Conservation (phyloP, 257 asterid species). For the Solanum medicagineum region DNA sequence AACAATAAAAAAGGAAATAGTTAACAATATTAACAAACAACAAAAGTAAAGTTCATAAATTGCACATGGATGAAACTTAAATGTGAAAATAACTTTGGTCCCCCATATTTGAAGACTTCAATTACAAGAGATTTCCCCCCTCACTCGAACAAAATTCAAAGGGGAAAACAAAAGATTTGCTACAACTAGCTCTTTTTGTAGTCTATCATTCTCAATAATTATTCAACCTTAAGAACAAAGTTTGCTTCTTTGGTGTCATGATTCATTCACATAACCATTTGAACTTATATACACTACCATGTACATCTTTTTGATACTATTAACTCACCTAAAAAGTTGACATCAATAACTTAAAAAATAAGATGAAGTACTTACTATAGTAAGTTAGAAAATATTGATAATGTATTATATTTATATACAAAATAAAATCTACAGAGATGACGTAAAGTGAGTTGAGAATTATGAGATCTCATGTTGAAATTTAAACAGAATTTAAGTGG, state of each 20-base stretch:
- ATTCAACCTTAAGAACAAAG: neutral
- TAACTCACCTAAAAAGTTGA: neutral
- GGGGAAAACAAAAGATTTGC: neutral
- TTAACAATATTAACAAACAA: neutral
- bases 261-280: constrained; percentile 1
- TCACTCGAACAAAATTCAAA: neutral
- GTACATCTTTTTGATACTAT: neutral
- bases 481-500: accelerated
- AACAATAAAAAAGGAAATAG: neutral
- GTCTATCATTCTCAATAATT: neutral
- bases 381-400: neutral
- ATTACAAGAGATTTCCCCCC: neutral
- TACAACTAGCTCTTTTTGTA: neutral
- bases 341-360: neutral
- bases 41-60: neutral
- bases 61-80: neutral
- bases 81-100: neutral
- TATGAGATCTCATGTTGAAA: neutral
- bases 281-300: too few relatives aligned
- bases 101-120: neutral
- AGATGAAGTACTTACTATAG: neutral
- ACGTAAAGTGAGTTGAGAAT: neutral
- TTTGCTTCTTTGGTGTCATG: neutral
- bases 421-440: too few relatives aligned
- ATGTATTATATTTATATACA: neutral